Evolutionary conservation across 2,329 filamentous ascomycete species (phyloP), one percentile per base, ranked within the genome.

Genomic region (Claviceps sp.): DNA sequence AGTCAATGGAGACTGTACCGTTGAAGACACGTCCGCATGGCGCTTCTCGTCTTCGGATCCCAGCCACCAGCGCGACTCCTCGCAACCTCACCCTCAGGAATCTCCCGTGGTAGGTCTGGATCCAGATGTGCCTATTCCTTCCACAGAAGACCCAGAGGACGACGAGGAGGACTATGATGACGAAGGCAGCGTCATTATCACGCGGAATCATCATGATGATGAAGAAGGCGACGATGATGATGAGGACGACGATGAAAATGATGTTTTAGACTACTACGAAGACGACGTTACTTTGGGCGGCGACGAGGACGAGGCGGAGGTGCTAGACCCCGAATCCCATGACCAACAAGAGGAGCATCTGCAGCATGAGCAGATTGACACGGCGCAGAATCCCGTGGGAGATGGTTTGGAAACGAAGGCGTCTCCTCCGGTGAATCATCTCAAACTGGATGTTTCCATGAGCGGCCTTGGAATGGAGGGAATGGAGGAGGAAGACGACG

Each of bases 91-190:
- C 16, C 6, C 45, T 2, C 37, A 49, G 48, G 51, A 26, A 7
- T 50, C 53, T 4, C 41, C 43, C 4, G 5, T 22, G 16, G 40
- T 52, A 26, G 48, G 44, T 37, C 76, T 88, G 54, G 89, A 97
- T 63, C 91, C 91, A 6, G 91, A 97, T 65, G 79, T 93, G 42
- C 87, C 91, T 0, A 88, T 96, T 59, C 90, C 88, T 20, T 94
- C 88, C 38, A 84, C 88, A 14, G 91, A 96, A 67, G 82, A 82
- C 57, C 79, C 77, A 1, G 71, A 80, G 41, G 64, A 81, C 43
- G 74, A 77, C n/a, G 77, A 81, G 8, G 65, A 74, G 13, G 67
- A 72, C 3, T 69, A 76, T 41, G 72, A 72, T 24, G 74, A 76
- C 43, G 76, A 75, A 55, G 75, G 72, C 26, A 82, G 81, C 54